A percentile compares a stretch with the other conserved stretches of the same genome.
Conservation (phyloP, 768 basidiomycete genomes). For the Boletus insuetus region DNA sequence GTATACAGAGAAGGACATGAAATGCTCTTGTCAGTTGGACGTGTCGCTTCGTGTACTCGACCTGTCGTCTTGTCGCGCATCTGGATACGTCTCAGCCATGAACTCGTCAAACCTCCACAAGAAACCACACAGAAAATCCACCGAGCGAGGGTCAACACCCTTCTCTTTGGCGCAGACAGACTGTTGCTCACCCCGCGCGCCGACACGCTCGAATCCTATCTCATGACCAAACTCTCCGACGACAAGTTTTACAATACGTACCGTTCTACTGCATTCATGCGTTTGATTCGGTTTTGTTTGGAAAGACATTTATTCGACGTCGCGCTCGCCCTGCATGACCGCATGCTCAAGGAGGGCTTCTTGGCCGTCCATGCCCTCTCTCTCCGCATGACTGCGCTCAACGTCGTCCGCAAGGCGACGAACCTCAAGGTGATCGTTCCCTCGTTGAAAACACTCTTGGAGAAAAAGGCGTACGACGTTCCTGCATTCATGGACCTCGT, state of each 20-base stretch:
- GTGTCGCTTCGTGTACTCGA: neutral
- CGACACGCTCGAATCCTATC: constrained; percentile 18
- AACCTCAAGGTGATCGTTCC: neutral
- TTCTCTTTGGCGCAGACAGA: constrained; percentile 28
- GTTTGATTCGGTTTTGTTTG: constrained; percentile 41
- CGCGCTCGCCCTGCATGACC: constrained; percentile 40
- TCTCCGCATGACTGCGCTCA: constrained; percentile 40
- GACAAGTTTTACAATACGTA: constrained; percentile 29
- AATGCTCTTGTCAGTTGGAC: constrained; percentile 10
- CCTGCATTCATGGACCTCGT: constrained; percentile 29
- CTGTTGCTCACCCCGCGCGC: constrained; percentile 21
- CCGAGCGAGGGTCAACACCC: constrained; percentile 25
- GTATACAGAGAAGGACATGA: too few species aligned
- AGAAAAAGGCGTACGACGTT: constrained; percentile 15
- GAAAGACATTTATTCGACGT: constrained; percentile 34
- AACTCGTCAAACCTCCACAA: neutral
- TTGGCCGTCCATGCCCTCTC: constrained; percentile 36
- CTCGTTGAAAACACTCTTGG: constrained; percentile 14
- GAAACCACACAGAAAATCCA: constrained; percentile 13
- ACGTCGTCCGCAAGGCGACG: constrained; percentile 16
- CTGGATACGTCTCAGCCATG: constrained; percentile 4
- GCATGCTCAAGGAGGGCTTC: constrained; percentile 42
- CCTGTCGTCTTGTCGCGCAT: neutral
- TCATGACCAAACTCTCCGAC: constrained; percentile 24
- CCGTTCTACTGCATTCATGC: constrained; percentile 34